Base-by-base conservation (phyloP, 2,329 filamentous ascomycete species). In the Camptophora hylomeconis region DNA sequence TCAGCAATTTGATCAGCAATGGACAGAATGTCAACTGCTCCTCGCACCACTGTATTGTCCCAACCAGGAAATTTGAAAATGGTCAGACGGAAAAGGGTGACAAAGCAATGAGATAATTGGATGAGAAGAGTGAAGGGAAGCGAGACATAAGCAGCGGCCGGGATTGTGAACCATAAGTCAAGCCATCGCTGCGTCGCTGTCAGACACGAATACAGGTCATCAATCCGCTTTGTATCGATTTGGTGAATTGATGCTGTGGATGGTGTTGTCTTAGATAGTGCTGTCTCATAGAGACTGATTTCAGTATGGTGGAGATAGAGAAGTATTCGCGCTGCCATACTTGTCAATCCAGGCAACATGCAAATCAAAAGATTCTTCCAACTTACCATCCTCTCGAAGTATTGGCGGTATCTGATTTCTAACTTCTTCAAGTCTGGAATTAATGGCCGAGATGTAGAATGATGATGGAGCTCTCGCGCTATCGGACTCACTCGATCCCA, bases 101-200 rank as follows among this genome's bases (percentile, higher is more conserved):
- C 30, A 5, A 48, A n/a, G n/a, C n/a, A n/a, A n/a, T n/a, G n/a
- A n/a, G n/a, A n/a, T n/a, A n/a, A n/a, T n/a, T n/a, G n/a, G n/a
- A n/a, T n/a, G n/a, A n/a, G n/a, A n/a, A n/a, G n/a, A n/a, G n/a
- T n/a, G n/a, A n/a, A n/a, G n/a, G n/a, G n/a, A n/a, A n/a, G n/a
- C n/a, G n/a, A n/a, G n/a, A n/a, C n/a, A 9, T 55, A 42, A 5
- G 50, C 41, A 5, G 38, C 30, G 0, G 47, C 2, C 3, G 51
- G 45, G 1, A 57, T 35, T 11, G 41, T 37, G 23, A 60, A 49
- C 32, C 56, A 53, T 4, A 52, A 31, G 17, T 58, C 52, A 17
- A 55, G 55, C 40, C 51, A 60, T 7, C 45, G 32, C 15, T 51
- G 51, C 8, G 52, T 47, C 6, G 53, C 46, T 16, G 44, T 44